Evolutionary conservation across 1,284 basidiomycete genomes (phyloP).

Genomic region (Cutaneotrichosporon spelunceum): DNA sequence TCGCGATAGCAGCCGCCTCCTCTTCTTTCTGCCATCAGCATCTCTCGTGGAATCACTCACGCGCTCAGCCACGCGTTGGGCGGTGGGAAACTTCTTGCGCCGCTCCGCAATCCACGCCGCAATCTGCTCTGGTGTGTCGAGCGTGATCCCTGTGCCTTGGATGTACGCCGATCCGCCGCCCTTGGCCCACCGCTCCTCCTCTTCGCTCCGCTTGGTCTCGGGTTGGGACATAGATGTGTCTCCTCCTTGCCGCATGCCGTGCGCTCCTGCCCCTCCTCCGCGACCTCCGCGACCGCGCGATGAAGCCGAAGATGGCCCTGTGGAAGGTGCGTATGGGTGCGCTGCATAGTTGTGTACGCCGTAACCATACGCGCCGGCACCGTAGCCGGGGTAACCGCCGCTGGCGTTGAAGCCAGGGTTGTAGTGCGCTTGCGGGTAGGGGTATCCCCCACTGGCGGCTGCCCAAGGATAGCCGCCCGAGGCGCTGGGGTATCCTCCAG

Average conservation of each 20-base stretch:
- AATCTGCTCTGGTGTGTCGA: constrained; percentile 77
- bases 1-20: constrained; percentile 68
- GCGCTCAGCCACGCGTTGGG: constrained; percentile 67
- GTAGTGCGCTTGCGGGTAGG: too few relatives aligned
- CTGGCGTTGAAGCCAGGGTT: constrained; percentile 3
- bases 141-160: constrained; percentile 69
- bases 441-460: constrained; percentile 10
- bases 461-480: constrained; percentile 5
- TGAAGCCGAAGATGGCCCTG: constrained; percentile 30
- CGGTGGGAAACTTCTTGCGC: constrained; percentile 75
- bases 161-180: constrained; percentile 58
- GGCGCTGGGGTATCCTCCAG: constrained; percentile 4
- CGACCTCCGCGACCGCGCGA: constrained; percentile 67
- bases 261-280: constrained; percentile 89
- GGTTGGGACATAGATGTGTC: constrained; percentile 45
- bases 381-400: constrained; percentile 10
- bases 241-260: constrained; percentile 67
- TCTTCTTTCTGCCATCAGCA: constrained; percentile 56
- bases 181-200: constrained; percentile 64
- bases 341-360: constrained; percentile 5
- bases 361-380: constrained; percentile 11
- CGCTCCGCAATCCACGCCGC: constrained; percentile 82
- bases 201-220: constrained; percentile 46
- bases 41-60: constrained; percentile 30
- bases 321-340: constrained; percentile 34